phyloP scores from a whole-genome alignment of 2,329 filamentous ascomycete genomes.

The Drechslerella dactyloides region DNA sequence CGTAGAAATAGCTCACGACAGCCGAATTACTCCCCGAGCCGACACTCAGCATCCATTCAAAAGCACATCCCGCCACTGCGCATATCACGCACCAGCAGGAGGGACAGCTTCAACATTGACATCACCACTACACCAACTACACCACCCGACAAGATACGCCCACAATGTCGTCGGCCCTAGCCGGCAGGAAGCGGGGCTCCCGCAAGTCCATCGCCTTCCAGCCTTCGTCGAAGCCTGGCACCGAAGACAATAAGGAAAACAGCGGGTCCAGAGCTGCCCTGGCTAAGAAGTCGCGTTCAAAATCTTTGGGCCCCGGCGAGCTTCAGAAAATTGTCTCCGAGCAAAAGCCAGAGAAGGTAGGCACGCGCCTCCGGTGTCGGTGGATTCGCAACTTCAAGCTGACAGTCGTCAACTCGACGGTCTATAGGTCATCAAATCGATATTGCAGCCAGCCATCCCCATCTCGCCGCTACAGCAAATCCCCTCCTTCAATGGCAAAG shows the following conservation, averaged over 20 bases:
- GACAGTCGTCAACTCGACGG: background rate
- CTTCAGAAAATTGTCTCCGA: slow-evolving; percentile 67
- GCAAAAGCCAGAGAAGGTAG: slow-evolving; percentile 53
- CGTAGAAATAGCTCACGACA: background rate
- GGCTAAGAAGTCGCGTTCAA: slow-evolving; percentile 79
- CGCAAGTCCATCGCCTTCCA: slow-evolving; percentile 49
- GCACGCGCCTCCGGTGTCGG: background rate
- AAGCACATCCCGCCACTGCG: background rate
- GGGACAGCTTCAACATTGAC: slow-evolving; percentile 15
- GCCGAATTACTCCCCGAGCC: background rate
- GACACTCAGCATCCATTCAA: background rate
- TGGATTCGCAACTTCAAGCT: background rate
- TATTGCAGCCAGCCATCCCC: slow-evolving; percentile 78
- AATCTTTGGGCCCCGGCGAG: slow-evolving; percentile 92
- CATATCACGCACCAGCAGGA: background rate
- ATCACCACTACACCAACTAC: background rate
- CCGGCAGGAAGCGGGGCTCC: slow-evolving; percentile 38
- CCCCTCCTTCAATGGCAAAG: slow-evolving; percentile 62
- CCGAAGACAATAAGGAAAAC: slow-evolving; percentile 75
- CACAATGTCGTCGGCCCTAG: slow-evolving; percentile 20
- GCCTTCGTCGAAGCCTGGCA: slow-evolving; percentile 41
- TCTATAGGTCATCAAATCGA: slow-evolving; percentile 65
- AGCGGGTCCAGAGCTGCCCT: slow-evolving; percentile 57
- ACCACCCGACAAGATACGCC: background rate
- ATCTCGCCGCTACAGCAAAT: slow-evolving; percentile 69